Base-by-base conservation (phyloP, 352 stramenopile genomes). In the Phytophthora kernoviae region DNA sequence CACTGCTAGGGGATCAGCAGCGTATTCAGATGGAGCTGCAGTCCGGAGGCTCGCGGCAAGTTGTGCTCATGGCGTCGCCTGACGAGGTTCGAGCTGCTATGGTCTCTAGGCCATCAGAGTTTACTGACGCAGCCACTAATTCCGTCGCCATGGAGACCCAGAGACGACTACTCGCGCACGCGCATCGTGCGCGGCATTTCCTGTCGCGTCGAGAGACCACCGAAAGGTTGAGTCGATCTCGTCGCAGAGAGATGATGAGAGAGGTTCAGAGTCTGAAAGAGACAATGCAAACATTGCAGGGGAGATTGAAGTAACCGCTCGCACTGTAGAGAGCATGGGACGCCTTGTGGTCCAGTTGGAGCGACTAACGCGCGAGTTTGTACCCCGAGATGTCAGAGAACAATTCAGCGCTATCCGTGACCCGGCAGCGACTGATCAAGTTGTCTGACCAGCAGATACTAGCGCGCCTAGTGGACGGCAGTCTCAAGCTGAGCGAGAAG, bases 271-370 rank as follows among this genome's bases (percentile, higher is more conserved):
- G 59, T 10, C 55, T 83, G 17, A 70, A 70, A 14, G 49, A 58
- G 6, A 49, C 73, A n/a, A 67, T 72, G 22, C 37, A 54, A 43
- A 36, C 40, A 5, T 52, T 85, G 4, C 52, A 85, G 44, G 53
- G 9, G 62, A 79, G 43, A 61, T 83, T 18, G 64, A 82, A 39
- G 52, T 63, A 46, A 81, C 73, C 15, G 65, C 56, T 26, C 70
- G 64, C 36, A 74, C 50, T 22, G 53, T 85, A 12, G 63, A 70
- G 50, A 65, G 45, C 17, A 75, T 82, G 45, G 70, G 81, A 34
- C 70, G 53, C 1, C 58, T 85, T 47, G 68, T 66, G 8, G 57
- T 65, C 22, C 66, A 71, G 20, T 54, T 85, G 22, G 47, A 79
- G 40, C 40, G 40, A 17, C 62, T 81, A 44, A 68, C 62, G 21